These are phyloP conservation scores for Turnera subulata DNA, from an alignment of 345 rosid species.

Conservation along the genomic window DNA sequence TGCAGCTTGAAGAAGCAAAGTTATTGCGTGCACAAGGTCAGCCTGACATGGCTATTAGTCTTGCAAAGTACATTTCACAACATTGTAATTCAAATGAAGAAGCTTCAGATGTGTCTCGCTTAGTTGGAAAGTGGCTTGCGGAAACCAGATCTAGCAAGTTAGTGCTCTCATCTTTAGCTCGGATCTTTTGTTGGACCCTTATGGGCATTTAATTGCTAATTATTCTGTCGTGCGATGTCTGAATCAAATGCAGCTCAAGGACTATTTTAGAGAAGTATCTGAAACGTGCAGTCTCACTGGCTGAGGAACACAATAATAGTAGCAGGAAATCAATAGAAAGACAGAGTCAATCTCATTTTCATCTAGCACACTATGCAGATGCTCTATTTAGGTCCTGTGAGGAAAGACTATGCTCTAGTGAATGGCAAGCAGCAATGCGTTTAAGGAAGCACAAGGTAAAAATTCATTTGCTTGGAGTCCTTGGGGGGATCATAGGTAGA, in stretches of 20 bases:
- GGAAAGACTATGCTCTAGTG: slow-evolving; percentile 83
- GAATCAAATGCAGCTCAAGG: slow-evolving; percentile 62
- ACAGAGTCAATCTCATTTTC: slow-evolving; percentile 81
- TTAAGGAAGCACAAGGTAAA: slow-evolving; percentile 87
- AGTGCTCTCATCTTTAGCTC: slow-evolving; percentile 16
- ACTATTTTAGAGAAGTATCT: slow-evolving; percentile 90
- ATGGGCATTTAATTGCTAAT: slow-evolving; percentile 14
- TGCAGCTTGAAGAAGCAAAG: slow-evolving; percentile 98
- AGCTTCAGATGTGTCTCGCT: slow-evolving; percentile 69
- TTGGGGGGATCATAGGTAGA: neutral
- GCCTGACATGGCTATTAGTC: slow-evolving; percentile 90
- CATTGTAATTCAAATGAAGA: slow-evolving; percentile 58
- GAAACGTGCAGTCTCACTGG: slow-evolving; percentile 83
- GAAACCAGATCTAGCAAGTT: slow-evolving; percentile 99
- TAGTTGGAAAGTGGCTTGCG: slow-evolving; percentile 96
- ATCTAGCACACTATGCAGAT: slow-evolving; percentile 94
- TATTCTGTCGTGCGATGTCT: slow-evolving; percentile 6
- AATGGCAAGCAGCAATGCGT: slow-evolving; percentile 97
- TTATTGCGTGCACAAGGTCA: slow-evolving; percentile 87
- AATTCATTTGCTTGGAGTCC: neutral
- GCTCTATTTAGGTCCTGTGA: slow-evolving; percentile 80
- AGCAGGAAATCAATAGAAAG: slow-evolving; percentile 62
- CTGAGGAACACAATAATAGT: slow-evolving; percentile 45
- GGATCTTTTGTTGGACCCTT: slow-evolving; percentile 8
- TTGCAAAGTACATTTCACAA: slow-evolving; percentile 70